These are phyloP conservation scores for Phylloboletellus chloephorus DNA, from an alignment of 1,284 basidiomycete species.

Conservation along the genomic window DNA sequence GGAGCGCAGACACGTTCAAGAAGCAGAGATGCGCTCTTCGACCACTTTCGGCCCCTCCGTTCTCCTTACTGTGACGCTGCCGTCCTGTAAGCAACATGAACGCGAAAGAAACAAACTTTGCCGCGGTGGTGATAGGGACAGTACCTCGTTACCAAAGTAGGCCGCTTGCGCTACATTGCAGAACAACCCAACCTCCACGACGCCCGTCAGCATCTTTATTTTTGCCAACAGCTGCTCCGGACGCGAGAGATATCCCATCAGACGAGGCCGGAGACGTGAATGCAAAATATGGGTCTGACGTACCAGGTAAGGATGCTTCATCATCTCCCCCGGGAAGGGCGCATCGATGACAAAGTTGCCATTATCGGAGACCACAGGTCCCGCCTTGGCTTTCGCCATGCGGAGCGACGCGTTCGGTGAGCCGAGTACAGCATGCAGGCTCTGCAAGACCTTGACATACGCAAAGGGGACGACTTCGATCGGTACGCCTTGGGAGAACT, in stretches of 20 bases:
- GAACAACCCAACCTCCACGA: constrained; percentile 96
- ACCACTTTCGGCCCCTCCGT: constrained; percentile 13
- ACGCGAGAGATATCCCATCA: background rate
- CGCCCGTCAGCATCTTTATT: constrained; percentile 91
- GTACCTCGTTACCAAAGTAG: constrained; percentile 91
- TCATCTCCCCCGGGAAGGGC: constrained; percentile 67
- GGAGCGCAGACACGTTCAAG: constrained; percentile 7
- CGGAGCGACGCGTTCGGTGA: constrained; percentile 66
- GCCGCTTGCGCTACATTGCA: constrained; percentile 91
- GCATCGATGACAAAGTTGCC: constrained; percentile 95
- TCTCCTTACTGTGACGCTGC: constrained; percentile 29
- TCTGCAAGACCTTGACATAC: constrained; percentile 79
- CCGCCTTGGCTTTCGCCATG: constrained; percentile 83
- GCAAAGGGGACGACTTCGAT: constrained; percentile 97
- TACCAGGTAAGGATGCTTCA: constrained; percentile 68
- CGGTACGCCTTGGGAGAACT: constrained; percentile 89
- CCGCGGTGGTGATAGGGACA: constrained; percentile 13
- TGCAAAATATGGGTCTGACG: constrained; percentile 20
- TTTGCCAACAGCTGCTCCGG: constrained; percentile 55
- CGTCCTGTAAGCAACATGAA: constrained; percentile 20
- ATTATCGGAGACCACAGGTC: constrained; percentile 95
- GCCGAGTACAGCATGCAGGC: constrained; percentile 59
- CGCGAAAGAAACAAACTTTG: background rate
- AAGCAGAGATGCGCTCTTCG: constrained; percentile 17
- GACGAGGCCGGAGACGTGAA: background rate